phyloP scores from a whole-genome alignment of 2,329 filamentous ascomycete species.

The Rutstroemia sp. region DNA sequence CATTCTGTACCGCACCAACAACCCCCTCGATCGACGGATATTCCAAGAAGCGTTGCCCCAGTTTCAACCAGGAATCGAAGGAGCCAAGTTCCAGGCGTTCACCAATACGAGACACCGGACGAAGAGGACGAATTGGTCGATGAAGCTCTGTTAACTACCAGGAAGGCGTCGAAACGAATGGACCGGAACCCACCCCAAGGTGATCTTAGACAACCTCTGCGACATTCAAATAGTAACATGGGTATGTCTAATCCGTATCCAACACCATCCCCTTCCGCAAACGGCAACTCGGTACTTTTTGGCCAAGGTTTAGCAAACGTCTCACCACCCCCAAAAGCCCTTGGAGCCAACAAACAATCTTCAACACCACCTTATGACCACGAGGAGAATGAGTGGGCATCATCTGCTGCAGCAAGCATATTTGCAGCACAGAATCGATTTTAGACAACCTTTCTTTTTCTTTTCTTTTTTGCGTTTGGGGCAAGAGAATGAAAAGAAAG shows the following conservation, averaged over 20 bases:
- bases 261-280: constrained; percentile 71
- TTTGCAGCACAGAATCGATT: constrained; percentile 63
- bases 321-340: constrained; percentile 37
- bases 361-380: constrained; percentile 94
- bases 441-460: constrained; percentile 26
- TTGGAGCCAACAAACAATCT: constrained; percentile 58
- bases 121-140: constrained; percentile 95
- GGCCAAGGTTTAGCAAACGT: constrained; percentile 46
- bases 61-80: constrained; percentile 75
- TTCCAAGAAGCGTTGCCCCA: constrained; percentile 49
- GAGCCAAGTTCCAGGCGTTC: constrained; percentile 65
- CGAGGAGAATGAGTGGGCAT: constrained; percentile 87
- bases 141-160: constrained; percentile 74
- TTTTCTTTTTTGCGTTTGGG: too few relatives aligned
- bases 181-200: constrained; percentile 36
- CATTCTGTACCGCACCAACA: constrained; percentile 58
- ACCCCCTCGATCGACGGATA: constrained; percentile 49
- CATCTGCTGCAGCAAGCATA: constrained; percentile 73
- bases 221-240: constrained; percentile 59
- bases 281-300: constrained; percentile 69
- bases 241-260: constrained; percentile 55
- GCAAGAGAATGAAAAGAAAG: neutral
- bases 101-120: constrained; percentile 87
- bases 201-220: constrained; percentile 41
- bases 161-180: constrained; percentile 65